Base-by-base conservation (phyloP, 2,329 filamentous ascomycete species). In the Fusarium lateritium region DNA sequence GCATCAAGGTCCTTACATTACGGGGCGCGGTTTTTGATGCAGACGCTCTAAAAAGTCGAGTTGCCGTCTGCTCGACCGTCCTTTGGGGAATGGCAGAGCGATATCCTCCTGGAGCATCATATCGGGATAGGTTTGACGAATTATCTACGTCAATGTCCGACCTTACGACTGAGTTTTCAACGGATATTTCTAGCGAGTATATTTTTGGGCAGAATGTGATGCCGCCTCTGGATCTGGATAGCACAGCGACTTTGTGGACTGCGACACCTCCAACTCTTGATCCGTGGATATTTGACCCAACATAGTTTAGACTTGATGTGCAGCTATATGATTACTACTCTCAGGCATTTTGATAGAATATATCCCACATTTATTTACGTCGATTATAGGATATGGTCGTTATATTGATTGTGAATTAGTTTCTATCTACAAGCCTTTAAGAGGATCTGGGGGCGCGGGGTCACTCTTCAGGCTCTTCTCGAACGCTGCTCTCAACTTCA, bases 361-460 rank as follows among this genome's bases (percentile, higher is more conserved):
- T 14, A 44, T n/a, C 21, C 8, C 24, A 44, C 1, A 14, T 11
- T 43, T 24, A 10, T 31, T 31, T 31, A 10, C 28, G 19, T 24
- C 8, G 34, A 8, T 36, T 5, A 6, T 8, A n/a, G n/a, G 9
- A n/a, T 24, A 11, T 5, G 10, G 28, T 9, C 11, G 9, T 13
- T 31, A 10, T 33, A 22, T 8, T 7, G 22, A 36, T 24, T 34
- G 31, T 28, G 2, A 28, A 7, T 19, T 26, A 15, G 1, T 34
- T 13, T 11, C 10, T 46, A 11, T 26, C 54, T 52, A 71, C 1
- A 70, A 10, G 1, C 69, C 70, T 31, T 78, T 79, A 2, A 78
- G 46, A 11, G 77, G 77, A 51, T 78, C 76, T 0, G 77, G 75
- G 0, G 77, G 76, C 7, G 76, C 77, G 1, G 77, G 77, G 34